A percentile compares a stretch with the other conserved stretches of the same genome.
Conservation (phyloP, 352 stramenopile species). For the Globisporangium okanoganense region DNA sequence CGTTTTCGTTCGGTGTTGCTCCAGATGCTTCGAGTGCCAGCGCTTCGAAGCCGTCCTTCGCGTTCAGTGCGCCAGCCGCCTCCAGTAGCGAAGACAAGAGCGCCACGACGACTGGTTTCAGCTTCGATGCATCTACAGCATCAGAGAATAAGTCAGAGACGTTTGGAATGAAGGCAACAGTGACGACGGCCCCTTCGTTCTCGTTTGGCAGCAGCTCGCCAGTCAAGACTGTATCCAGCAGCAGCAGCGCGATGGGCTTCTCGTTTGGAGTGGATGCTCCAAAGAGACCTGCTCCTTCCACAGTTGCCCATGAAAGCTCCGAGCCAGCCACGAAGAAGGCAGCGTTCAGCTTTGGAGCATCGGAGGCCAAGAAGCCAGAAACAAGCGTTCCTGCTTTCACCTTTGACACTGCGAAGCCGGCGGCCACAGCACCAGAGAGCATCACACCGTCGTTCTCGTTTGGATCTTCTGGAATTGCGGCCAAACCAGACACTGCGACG, state of each 20-base stretch:
- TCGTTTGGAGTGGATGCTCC: constrained; percentile 11
- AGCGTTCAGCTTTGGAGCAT: constrained; percentile 19
- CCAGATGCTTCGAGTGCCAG: not conserved
- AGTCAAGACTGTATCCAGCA: not conserved
- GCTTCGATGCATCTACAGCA: constrained; percentile 20
- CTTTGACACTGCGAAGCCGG: constrained; percentile 14
- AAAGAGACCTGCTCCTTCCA: not conserved
- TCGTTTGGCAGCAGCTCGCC: constrained; percentile 14
- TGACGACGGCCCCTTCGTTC: constrained; percentile 12
- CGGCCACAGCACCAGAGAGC: not conserved
- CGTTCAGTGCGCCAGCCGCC: constrained; percentile 10
- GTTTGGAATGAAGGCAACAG: not conserved
- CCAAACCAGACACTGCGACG: constrained; percentile 15
- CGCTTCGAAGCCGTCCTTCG: constrained; percentile 22
- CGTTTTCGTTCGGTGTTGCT: constrained; percentile 21
- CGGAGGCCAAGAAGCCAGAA: constrained; percentile 16
- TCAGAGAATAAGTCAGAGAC: constrained; percentile 10
- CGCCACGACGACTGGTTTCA: constrained; percentile 20
- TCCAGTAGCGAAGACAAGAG: constrained; percentile 3
- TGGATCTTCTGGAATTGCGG: constrained; percentile 19
- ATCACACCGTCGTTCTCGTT: constrained; percentile 13
- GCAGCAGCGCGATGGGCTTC: constrained; percentile 1
- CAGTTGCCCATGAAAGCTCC: constrained; percentile 1
- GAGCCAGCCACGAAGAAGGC: constrained; percentile 13
- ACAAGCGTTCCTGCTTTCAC: constrained; percentile 21